Evolutionary conservation across 2,329 filamentous ascomycete genomes (phyloP), one percentile per base, ranked within the genome.

Genomic region (Amylocarpus encephaloides): DNA sequence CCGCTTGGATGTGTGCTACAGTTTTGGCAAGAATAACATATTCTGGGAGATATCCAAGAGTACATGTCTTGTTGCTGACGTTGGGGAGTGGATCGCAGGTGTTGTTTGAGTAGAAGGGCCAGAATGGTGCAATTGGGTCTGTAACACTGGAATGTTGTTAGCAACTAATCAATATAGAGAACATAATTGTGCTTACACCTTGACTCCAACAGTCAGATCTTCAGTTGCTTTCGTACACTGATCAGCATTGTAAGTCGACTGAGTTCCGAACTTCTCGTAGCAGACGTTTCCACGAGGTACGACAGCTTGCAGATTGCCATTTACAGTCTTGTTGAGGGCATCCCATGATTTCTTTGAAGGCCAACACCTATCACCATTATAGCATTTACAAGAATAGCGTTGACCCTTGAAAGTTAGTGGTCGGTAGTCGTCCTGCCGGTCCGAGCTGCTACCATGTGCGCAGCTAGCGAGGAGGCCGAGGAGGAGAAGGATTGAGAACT

Each of bases 61-160:
- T 49, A 52, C 72, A 71, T 6, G 60, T 64, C 7, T 26, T 26
- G 7, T 26, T 26, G 4, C 22, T 26, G 3, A 69, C 35, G 60
- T 63, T 52, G 13, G 57, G 57, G 38, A 59, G 63, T 13, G 64
- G 63, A 48, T 61, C 56, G 45, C 64, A 66, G 41, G 66, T 64
- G 29, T 67, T 56, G 19, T 64, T 61, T 13, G 68, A 68, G 55
- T 74, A 74, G 32, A 57, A 70, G 5, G 67, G 65, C n/a, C 62
- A 62, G 67, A 73, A 71, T 33, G 72, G 48, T 16, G 68, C 71
- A 1, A 68, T 71, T 1, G 68, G 68, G 1, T 26, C 22, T 26
- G 22, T 26, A 66, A 69, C 16, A 45, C 52, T 34, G 47, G 51
- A 46, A 53, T 53, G 13, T 48, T 39, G 19, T 47, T 16, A 7